Base-by-base conservation (phyloP, 2,329 filamentous ascomycete species). In the Lasiodiplodia gonubiensis region DNA sequence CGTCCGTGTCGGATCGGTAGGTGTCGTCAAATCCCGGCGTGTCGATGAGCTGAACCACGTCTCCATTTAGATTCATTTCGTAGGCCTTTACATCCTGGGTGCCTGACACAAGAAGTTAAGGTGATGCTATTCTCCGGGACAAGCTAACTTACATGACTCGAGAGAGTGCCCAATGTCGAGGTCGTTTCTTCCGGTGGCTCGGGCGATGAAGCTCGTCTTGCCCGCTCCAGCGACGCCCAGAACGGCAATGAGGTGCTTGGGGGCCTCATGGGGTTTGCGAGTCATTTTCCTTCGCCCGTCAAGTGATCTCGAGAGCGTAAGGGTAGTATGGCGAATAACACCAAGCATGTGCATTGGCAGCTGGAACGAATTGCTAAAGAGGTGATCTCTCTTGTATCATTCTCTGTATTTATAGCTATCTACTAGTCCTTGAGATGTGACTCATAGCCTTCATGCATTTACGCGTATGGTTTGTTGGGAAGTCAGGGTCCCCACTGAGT, bases 191-290 rank as follows among this genome's bases (percentile, higher is more conserved):
- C 49, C 49, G 16, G 49, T 52, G 16, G 49, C 25, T 27, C 25
- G 21, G 4, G 49, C 30, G 16, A 52, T 52, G 23, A 52, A 52
- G 14, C 25, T 52, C 49, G 49, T 52, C 49, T 52, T 52, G 4
- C 49, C 49, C 14, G 49, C 49, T 18, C 49, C 16, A 27, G 49
- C 30, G 12, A 52, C 23, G 18, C 49, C 49, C 4, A 52, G 49
- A 18, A 52, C 49, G 12, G 49, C 49, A 11, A 52, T 52, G 1
- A 30, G 23, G 5, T 52, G 39, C 5, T 30, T 52, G 4, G 23
- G 14, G 2, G 23, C 71, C 75, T 0, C 79, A 78, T 66, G 14
- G 66, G 16, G 67, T 4, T 4, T 52, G 14, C 25, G 14, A 7
- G 49, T 52, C 49, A 52, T 52, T 18, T 52, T 30, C 11, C 12